Conservation (phyloP, 1,284 basidiomycete genomes). For the Puccinia horiana region DNA sequence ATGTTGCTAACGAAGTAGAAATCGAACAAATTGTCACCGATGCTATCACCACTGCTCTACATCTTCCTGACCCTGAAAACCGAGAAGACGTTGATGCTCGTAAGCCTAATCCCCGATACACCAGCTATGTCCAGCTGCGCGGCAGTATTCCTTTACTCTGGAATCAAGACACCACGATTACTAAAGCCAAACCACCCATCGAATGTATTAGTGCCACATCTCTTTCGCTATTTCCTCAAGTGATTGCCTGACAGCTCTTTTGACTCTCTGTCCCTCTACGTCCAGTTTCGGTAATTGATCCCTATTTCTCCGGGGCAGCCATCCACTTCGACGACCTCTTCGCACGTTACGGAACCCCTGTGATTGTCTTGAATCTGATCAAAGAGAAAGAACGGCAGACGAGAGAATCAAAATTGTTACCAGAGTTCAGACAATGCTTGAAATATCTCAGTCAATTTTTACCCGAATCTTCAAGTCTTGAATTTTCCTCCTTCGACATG, state of each 20-base stretch:
- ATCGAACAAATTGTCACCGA: constrained; percentile 98
- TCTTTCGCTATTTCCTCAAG: too few relatives aligned
- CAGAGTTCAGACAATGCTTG: constrained; percentile 90
- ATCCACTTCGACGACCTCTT: constrained; percentile 92
- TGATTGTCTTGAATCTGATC: constrained; percentile 94
- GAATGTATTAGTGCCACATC: constrained; percentile 35
- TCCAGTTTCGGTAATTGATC: constrained; percentile 87
- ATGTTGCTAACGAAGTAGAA: constrained; percentile 98
- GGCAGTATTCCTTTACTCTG: constrained; percentile 49
- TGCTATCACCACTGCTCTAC: constrained; percentile 71
- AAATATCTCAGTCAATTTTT: constrained; percentile 93
- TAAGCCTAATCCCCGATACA: constrained; percentile 40
- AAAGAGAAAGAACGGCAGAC: constrained; percentile 71
- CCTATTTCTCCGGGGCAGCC: constrained; percentile 89
- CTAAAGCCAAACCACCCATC: constrained; percentile 49
- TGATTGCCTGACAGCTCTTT: background rate
- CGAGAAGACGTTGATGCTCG: constrained; percentile 47
- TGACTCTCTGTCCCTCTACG: constrained; percentile 6
- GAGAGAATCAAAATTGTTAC: constrained; percentile 87
- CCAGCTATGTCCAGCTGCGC: constrained; percentile 48
- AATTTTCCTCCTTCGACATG: constrained; percentile 94
- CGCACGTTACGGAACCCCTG: constrained; percentile 81
- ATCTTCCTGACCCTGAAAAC: constrained; percentile 66
- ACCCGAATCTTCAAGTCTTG: constrained; percentile 79
- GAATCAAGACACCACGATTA: constrained; percentile 49